Percentiles rank a stretch among this genome's conserved stretches.
phyloP scores from a whole-genome alignment of 495 filamentous ascomycete genomes.

The Podospora pseudoanserina region DNA sequence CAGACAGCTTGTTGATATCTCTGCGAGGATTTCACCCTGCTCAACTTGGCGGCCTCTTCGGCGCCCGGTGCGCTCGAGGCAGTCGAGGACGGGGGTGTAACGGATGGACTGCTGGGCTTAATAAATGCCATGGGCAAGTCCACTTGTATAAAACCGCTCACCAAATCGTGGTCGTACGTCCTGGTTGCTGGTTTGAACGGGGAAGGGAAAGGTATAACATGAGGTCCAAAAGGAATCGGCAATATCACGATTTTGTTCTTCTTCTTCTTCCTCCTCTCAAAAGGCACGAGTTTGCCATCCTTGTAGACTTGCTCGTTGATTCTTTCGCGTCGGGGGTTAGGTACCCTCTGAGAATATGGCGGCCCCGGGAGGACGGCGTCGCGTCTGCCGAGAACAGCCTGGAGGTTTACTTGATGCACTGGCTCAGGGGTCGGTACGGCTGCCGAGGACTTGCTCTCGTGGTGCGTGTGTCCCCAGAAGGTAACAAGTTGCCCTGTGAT shows the following conservation, averaged over 20 bases:
- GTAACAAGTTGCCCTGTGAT: neutral
- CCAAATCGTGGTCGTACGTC: neutral
- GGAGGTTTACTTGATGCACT: neutral
- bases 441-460: neutral
- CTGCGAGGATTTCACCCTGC: no score
- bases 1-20: neutral
- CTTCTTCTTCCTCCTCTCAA: neutral
- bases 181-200: neutral
- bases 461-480: neutral
- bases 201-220: neutral
- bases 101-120: neutral
- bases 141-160: neutral
- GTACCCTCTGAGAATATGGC: neutral
- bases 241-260: neutral
- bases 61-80: neutral
- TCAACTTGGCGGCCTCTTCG: neutral
- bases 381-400: neutral
- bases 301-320: neutral
- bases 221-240: neutral
- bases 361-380: neutral
- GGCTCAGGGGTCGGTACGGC: neutral
- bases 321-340: neutral
- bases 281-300: neutral
- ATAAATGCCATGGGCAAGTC: neutral
- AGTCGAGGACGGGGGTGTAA: neutral